Evolutionary conservation across 805 yeast species (phyloP), one percentile per base, ranked within the genome.

Genomic region (Candida ponderosae): DNA sequence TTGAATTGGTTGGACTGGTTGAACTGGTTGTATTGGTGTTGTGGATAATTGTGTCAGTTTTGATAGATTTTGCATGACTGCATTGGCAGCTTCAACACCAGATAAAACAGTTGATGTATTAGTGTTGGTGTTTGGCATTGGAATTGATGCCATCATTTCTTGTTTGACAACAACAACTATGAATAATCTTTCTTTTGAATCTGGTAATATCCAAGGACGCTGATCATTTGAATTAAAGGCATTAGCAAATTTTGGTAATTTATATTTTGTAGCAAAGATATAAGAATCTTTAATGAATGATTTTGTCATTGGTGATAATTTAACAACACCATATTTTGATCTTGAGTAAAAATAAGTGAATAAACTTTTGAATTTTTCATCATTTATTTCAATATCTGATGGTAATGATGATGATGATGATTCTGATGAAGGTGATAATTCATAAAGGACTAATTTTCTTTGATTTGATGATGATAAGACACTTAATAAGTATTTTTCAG

Each of bases 401-500:
- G n/a, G n/a, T n/a, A n/a, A n/a, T n/a, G n/a, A n/a, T n/a, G n/a
- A n/a, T n/a, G n/a, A n/a, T n/a, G n/a, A n/a, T n/a, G n/a, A n/a
- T n/a, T n/a, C n/a, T n/a, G n/a, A n/a, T n/a, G n/a, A n/a, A n/a
- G n/a, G n/a, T n/a, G n/a, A 34, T 39, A 83, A 50, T 40, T 72
- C 70, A 27, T 74, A 62, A 16, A 81, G 46, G 16, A 66, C 71
- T 18, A 84, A 49, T 50, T 77, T 77, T 46, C 84, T 65, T 8
- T 24, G 7, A 8, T 14, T 2, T 9, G 28, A 24, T 2, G 79
- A 59, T 8, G 55, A 46, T 1, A 63, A 47, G 16, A 76, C 65
- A 43, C 70, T 68, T 20, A 53, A 44, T 42, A 85, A 56, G 50
- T 85, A 85, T 11, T 60, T 61, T 37, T 70, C 75, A 1, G 87